Evolutionary conservation across 2,329 filamentous ascomycete species (phyloP), one percentile per base, ranked within the genome.

Genomic region (Fusarium chaquense): DNA sequence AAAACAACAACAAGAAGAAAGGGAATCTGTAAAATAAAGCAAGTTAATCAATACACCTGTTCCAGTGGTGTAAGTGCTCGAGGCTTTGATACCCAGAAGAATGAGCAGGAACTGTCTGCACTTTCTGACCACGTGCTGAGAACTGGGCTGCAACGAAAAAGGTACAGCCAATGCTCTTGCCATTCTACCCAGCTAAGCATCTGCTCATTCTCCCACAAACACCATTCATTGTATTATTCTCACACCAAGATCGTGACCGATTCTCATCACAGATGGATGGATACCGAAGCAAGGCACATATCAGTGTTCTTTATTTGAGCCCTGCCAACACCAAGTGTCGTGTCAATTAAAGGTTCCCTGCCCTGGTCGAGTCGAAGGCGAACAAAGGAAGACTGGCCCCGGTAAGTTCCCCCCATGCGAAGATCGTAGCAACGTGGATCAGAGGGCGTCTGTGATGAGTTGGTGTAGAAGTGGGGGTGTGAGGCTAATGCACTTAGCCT

Each of bases 361-460:
- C 32, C 67, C 67, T 71, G 60, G 64, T 54, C 30, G 36, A 50
- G 36, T 52, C 49, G 40, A 61, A 57, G 40, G 40, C 28, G 54
- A 62, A 55, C 36, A 57, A 63, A 73, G 65, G 67, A 72, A 74
- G 69, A 73, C 64, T 60, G 73, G 73, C 67, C 57, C 69, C 63
- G 73, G 69, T 60, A 70, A 73, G 67, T 59, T 61, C 57, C 51
- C 69, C 69, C 72, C 72, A 73, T 71, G 71, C 62, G 70, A 75
- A 75, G 73, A 75, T 75, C 73, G 68, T 57, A 70, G 66, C 67
- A 73, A 71, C 65, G 62, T 70, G 55, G 69, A 56, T 51, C 47
- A 55, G 67, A 66, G 53, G 68, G 69, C 38, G 62, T 66, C 55
- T 50, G 56, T 56, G 59, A 51, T 65, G 70, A 64, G 51, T 56